Conservation (phyloP, 129 eudicot species). For the Solidago caesia region DNA sequence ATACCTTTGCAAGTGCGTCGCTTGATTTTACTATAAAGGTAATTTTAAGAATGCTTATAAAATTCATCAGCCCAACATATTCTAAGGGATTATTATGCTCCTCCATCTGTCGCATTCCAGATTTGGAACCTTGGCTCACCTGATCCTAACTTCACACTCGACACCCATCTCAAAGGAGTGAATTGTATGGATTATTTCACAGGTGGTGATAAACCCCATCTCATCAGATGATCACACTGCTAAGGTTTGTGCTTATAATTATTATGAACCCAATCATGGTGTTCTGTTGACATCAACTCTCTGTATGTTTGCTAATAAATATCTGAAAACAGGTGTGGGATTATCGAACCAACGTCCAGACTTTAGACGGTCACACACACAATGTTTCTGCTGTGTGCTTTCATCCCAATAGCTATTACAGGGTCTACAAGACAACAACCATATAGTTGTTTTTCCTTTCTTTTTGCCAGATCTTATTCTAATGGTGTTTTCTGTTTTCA, state of each 20-base stretch:
- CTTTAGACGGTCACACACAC: slow-evolving; percentile 90
- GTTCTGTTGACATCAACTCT: background rate
- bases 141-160: slow-evolving; percentile 84
- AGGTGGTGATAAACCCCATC: slow-evolving; percentile 81
- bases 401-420: slow-evolving; percentile 77
- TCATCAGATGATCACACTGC: slow-evolving; percentile 95
- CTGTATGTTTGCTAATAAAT: slow-evolving; percentile 19
- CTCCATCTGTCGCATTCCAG: slow-evolving; percentile 30
- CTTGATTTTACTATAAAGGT: slow-evolving; percentile 98
- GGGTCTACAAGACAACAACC: no score
- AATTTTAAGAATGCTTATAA: slow-evolving; percentile 15
- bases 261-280: background rate
- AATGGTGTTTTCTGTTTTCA: no score
- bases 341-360: slow-evolving; percentile 78
- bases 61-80: slow-evolving; percentile 5
- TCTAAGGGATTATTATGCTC: slow-evolving; percentile 1
- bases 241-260: slow-evolving; percentile 47
- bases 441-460: no score
- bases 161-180: slow-evolving; percentile 90
- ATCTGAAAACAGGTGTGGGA: slow-evolving; percentile 76
- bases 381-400: slow-evolving; percentile 83
- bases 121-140: slow-evolving; percentile 96
- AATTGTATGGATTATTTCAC: slow-evolving; percentile 94
- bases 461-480: no score
- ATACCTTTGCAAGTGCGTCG: slow-evolving; percentile 97